These are phyloP conservation scores for Blastobotrys chiropterorum DNA, from an alignment of 805 yeast species.

Conservation along the genomic window DNA sequence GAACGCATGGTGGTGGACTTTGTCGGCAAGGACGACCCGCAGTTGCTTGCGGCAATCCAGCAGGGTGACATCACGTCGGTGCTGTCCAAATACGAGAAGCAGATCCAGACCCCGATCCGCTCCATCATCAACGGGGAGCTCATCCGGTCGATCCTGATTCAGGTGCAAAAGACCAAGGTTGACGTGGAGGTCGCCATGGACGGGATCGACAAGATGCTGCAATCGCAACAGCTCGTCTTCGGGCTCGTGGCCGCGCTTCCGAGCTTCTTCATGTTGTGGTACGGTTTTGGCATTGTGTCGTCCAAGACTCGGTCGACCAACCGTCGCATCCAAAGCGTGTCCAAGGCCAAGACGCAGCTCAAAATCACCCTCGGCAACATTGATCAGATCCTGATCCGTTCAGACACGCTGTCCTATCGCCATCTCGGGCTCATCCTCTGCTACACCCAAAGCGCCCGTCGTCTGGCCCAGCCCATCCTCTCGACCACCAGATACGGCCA, in stretches of 20 bases:
- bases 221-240: slow-evolving; percentile 82
- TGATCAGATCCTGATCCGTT: slow-evolving; percentile 43
- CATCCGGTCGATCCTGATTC: slow-evolving; percentile 73
- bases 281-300: slow-evolving; percentile 24
- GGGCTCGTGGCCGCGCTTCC: slow-evolving; percentile 90
- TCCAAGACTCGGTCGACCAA: slow-evolving; percentile 12
- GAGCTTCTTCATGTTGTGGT: slow-evolving; percentile 41
- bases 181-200: slow-evolving; percentile 86
- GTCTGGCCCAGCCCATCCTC: slow-evolving; percentile 41
- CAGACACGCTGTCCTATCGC: slow-evolving; percentile 21
- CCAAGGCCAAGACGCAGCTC: slow-evolving; percentile 29
- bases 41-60: slow-evolving; percentile 45
- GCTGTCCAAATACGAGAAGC: slow-evolving; percentile 73
- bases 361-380: slow-evolving; percentile 48
- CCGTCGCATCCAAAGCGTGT: slow-evolving; percentile 13
- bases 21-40: slow-evolving; percentile 12
- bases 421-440: slow-evolving; percentile 59
- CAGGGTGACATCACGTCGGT: slow-evolving; percentile 76
- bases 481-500: slow-evolving; percentile 46
- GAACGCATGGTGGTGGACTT: slow-evolving; percentile 85
- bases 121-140: slow-evolving; percentile 64
- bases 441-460: slow-evolving; percentile 54
- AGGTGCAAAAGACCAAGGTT: slow-evolving; percentile 92
- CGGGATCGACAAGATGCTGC: slow-evolving; percentile 84
- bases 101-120: slow-evolving; percentile 61